Evolutionary conservation across 2,329 filamentous ascomycete species (phyloP).

Genomic region (Aspergillus neoniger): DNA sequence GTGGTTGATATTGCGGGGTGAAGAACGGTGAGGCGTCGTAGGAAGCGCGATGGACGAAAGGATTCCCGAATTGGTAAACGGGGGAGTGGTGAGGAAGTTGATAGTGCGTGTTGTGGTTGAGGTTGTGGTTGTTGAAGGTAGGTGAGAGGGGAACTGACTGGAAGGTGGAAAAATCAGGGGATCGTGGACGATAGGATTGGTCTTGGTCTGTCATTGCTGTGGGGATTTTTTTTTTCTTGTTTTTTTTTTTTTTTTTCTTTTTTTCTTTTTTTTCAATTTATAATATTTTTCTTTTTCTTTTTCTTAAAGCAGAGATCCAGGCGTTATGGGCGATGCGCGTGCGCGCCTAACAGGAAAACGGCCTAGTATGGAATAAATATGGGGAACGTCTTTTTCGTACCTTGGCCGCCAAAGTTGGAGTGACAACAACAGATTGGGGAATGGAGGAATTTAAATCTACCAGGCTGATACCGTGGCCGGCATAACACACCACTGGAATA

Average conservation of each 20-base stretch:
- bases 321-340: slow-evolving; percentile 12
- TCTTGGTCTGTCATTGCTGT: slow-evolving; percentile 48
- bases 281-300: neutral
- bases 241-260: slow-evolving; percentile 12
- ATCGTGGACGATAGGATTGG: slow-evolving; percentile 50
- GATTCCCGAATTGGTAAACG: slow-evolving; percentile 36
- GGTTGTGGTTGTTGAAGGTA: slow-evolving; percentile 17
- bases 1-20: slow-evolving; percentile 39
- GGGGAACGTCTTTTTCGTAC: slow-evolving; percentile 9
- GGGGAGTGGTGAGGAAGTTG: slow-evolving; percentile 28
- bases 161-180: slow-evolving; percentile 55
- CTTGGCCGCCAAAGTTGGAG: slow-evolving; percentile 1
- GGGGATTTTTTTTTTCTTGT: slow-evolving; percentile 17
- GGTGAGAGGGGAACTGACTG: slow-evolving; percentile 41
- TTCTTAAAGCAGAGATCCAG: slow-evolving; percentile 4
- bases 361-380: slow-evolving; percentile 15
- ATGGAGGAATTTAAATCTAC: neutral
- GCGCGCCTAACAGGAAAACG: slow-evolving; percentile 8
- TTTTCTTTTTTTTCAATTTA: slow-evolving; percentile 20
- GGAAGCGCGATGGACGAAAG: slow-evolving; percentile 42
- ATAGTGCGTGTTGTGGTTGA: neutral
- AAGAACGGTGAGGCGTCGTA: slow-evolving; percentile 53
- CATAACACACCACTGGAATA: too few species aligned
- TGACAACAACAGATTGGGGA: neutral
- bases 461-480: too few species aligned